Conservation (phyloP, 2,329 filamentous ascomycete species). For the Colletotrichum sp. region DNA sequence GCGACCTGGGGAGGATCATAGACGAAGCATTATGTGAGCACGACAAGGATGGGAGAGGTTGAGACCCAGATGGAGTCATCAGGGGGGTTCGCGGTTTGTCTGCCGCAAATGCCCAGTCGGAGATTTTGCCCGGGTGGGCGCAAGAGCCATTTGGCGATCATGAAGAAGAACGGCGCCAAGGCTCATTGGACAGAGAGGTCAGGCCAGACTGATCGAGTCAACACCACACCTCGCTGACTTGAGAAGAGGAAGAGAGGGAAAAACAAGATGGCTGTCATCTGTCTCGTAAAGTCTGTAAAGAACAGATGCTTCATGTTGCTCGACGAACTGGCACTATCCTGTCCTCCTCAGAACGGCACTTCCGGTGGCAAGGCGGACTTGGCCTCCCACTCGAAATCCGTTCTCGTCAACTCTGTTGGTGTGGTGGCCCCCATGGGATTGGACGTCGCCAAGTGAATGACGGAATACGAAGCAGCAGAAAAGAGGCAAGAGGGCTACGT, state of each 20-base stretch:
- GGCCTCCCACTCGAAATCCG: not conserved
- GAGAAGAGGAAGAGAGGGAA: not conserved
- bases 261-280: slow-evolving; percentile 5
- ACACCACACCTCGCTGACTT: not conserved
- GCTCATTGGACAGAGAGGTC: not conserved
- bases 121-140: not conserved
- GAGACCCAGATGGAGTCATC: not conserved
- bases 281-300: not conserved
- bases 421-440: not conserved
- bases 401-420: not conserved
- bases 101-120: not conserved
- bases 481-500: not conserved
- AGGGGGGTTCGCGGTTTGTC: not conserved
- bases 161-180: not conserved
- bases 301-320: slow-evolving; percentile 2
- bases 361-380: not conserved
- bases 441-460: not conserved
- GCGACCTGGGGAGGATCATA: not conserved
- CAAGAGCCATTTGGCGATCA: not conserved
- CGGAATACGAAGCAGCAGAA: not conserved
- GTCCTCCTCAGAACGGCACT: not conserved
- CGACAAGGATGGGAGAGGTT: not conserved
- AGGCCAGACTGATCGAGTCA: not conserved
- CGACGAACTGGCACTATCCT: not conserved
- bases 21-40: not conserved